phyloP scores from a whole-genome alignment of 139 green algal genomes.

The Dunaliella primolecta region DNA sequence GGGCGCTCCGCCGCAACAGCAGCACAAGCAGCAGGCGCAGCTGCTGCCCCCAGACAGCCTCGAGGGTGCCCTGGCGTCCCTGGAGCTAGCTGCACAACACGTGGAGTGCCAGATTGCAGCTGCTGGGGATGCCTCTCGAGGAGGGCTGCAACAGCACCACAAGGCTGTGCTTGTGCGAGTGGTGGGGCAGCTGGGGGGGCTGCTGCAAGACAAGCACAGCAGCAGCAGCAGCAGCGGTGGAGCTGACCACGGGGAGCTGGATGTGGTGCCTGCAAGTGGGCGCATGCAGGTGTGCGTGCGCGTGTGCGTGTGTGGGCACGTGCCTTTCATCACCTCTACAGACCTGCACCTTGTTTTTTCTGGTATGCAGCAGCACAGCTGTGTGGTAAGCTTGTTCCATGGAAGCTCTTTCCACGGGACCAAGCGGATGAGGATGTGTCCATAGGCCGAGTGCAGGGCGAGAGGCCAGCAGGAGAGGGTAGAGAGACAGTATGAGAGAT shows the following conservation, averaged over 20 bases:
- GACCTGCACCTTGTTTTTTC: too few species aligned
- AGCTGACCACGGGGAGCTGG: background rate
- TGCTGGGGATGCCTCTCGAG: too few species aligned
- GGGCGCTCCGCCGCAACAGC: background rate
- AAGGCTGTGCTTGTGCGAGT: background rate
- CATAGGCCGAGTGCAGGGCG: background rate
- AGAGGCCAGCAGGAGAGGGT: too few species aligned
- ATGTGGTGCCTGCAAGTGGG: background rate
- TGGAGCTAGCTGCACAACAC: background rate
- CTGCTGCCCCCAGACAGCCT: background rate
- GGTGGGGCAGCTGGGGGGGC: background rate
- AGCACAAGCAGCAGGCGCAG: background rate
- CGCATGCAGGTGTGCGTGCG: background rate
- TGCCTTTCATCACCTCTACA: background rate
- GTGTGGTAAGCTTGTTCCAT: background rate
- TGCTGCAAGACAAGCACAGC: background rate
- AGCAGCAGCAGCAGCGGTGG: background rate
- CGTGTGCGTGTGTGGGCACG: background rate
- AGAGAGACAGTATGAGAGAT: too few species aligned
- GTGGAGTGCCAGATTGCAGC: background rate
- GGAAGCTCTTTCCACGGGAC: background rate
- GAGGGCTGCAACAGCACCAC: background rate
- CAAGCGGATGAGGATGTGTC: background rate
- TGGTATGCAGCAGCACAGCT: too few species aligned
- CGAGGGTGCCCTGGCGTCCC: background rate